These are phyloP conservation scores for Solanum paucissectum DNA, from an alignment of 257 asterid species.

Conservation along the genomic window DNA sequence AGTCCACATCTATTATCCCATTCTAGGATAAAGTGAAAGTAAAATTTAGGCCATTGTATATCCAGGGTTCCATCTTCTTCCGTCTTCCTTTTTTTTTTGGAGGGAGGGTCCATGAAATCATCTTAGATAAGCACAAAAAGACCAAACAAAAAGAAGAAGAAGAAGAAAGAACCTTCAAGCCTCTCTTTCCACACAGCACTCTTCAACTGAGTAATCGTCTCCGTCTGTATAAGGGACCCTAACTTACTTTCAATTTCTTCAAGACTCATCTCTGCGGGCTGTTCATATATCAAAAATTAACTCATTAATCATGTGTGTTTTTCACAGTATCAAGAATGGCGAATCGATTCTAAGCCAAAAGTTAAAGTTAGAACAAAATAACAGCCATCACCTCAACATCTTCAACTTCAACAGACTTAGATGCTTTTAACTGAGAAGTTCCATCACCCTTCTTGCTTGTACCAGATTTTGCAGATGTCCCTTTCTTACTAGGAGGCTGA, in stretches of 20 bases:
- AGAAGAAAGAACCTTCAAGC: conserved; percentile 61
- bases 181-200: conserved; percentile 98
- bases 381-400: conserved; percentile 65
- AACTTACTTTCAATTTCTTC: conserved; percentile 91
- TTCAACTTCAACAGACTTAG: conserved; percentile 66
- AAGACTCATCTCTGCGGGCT: conserved; percentile 96
- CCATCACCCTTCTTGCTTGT: conserved; percentile 68
- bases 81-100: background rate
- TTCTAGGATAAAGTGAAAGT: background rate
- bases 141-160: background rate
- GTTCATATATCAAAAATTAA: conserved; percentile 4
- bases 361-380: background rate
- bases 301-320: background rate
- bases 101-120: background rate
- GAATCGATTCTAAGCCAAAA: background rate
- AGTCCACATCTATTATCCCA: background rate
- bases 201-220: conserved; percentile 68
- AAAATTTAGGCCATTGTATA: background rate
- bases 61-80: background rate
- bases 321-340: background rate
- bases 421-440: conserved; percentile 47
- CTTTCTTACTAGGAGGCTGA: conserved; percentile 78
- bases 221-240: conserved; percentile 79
- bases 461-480: conserved; percentile 46
- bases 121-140: background rate